Evolutionary conservation across 2,329 filamentous ascomycete genomes (phyloP).

Genomic region (Chaetomiaceae sp.): DNA sequence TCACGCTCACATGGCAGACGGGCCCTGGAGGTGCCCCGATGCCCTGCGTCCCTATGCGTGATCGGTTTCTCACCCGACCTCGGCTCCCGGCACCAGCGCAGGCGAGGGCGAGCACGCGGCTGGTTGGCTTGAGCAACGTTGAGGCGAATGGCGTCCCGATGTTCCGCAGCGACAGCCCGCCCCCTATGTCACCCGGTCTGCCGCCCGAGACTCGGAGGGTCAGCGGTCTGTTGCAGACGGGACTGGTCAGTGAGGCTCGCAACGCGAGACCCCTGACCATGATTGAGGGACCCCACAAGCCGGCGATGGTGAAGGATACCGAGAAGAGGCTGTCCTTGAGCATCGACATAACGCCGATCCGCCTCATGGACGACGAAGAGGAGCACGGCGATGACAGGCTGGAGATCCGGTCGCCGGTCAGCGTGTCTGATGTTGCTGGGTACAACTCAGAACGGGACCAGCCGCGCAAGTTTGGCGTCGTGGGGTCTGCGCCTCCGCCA

Average conservation of each 20-base stretch:
- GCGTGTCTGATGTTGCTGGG: constrained; percentile 10
- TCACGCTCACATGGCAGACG: constrained; percentile 45
- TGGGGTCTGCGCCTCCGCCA: constrained; percentile 12
- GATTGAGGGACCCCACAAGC: constrained; percentile 20
- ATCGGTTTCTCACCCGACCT: constrained; percentile 62
- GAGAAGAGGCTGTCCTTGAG: constrained; percentile 23
- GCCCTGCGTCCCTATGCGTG: constrained; percentile 54
- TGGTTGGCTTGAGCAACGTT: constrained; percentile 16
- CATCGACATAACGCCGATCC: constrained; percentile 20
- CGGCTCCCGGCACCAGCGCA: constrained; percentile 68
- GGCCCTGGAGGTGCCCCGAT: constrained; percentile 18
- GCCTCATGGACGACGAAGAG: constrained; percentile 8
- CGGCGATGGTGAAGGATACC: constrained; percentile 8
- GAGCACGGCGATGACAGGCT: constrained; percentile 7
- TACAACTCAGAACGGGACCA: constrained; percentile 16
- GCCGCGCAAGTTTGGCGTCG: constrained; percentile 15
- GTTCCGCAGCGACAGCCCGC: constrained; percentile 35
- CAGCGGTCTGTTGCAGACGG: constrained; percentile 42
- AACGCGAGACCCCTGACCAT: constrained; percentile 39
- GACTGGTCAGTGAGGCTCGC: constrained; percentile 46
- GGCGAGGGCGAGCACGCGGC: constrained; percentile 47
- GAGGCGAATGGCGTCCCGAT: not conserved
- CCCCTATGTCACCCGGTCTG: constrained; percentile 34
- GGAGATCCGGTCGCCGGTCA: constrained; percentile 15
- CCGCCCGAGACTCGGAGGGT: constrained; percentile 43